Evolutionary conservation across 1,284 basidiomycete species (phyloP), one percentile per base, ranked within the genome.

Genomic region (Testicularia cyperi): DNA sequence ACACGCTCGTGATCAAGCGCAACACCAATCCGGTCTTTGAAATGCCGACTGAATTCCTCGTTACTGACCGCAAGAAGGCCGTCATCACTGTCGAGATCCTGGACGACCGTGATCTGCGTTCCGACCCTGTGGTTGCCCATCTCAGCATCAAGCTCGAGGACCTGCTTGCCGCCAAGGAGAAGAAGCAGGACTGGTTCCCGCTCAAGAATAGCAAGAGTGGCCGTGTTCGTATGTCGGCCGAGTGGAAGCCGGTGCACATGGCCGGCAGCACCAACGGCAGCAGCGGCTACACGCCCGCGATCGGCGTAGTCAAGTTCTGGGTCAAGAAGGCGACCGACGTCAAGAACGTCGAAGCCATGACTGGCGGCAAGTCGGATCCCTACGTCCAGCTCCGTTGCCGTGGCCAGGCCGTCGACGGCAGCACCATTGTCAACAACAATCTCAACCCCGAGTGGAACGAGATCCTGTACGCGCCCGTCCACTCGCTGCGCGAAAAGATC

Each of bases 211-310:
- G 85, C 74, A 85, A 84, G 72, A 82, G 80, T 9, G 92, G 91
- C 19, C 87, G 87, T 70, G 72, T 98, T 27, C 82, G 92, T 46
- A 74, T 98, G 47, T 87, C 85, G 41, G 87, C 87, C 1, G 86
- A 91, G 63, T 99, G 92, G 91, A 96, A 95, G 79, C 91, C 94
- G 2, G 81, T 98, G 54, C 83, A 85, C 37, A 92, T 98, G 86
- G 85, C 92, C 8, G 94, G 94, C 32, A 86, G 86, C 48, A 79
- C 96, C 64, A 86, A 89, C 64, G 90, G 92, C 29, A 86, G 85
- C 19, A 84, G 87, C 28, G 85, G 86, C 58, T 98, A 97, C 75
- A 82, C 82, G 9, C 88, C 92, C 5, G 90, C 94, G 0, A 94
- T 98, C 65, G 95, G 95, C 53, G 87, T 92, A 28, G 84, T 97